Evolutionary conservation across 1,284 basidiomycete genomes (phyloP), one percentile per base, ranked within the genome.

Genomic region (Puccinia horiana): DNA sequence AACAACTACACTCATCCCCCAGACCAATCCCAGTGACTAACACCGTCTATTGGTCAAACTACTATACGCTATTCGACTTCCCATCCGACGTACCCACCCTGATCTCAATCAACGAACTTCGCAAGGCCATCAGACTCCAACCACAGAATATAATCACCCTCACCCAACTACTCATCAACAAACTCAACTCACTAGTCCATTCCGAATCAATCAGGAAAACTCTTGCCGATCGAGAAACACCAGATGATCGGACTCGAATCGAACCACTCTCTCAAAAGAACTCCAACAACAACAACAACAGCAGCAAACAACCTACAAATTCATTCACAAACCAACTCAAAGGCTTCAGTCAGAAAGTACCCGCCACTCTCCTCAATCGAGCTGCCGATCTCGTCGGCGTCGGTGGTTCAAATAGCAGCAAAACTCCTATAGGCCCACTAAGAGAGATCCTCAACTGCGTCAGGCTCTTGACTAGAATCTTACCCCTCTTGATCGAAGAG

Each of bases 381-480:
- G 79, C 79, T 32, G 72, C 72, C 11, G 72, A 75, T 75, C 12
- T 81, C 35, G 79, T 81, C 29, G 72, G 79, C 32, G 70, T 81
- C 12, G 72, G 79, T 52, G 65, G 52, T 26, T 72, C 67, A 20
- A 29, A 58, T 49, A 81, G 74, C n/a, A n/a, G n/a, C 35, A 81
- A 81, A n/a, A 11, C 32, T 40, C 61, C 79, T 4, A 81, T 75
- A 35, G 79, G 79, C 20, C 79, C 79, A 2, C n/a, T 56, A 1
- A 75, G 79, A 16, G 79, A 81, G 49, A 74, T 81, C 44, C 72
- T 81, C 11, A 81, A 81, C n/a, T 81, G 79, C 56, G 61, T 81
- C 61, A 67, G 79, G 20, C 72, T 81, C 44, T 29, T 81, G n/a
- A 81, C 79, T 35, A 70, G 79, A 37, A 54, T 81, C 54, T 65